A percentile compares a stretch with the other conserved stretches of the same genome.
These are phyloP conservation scores for Quercus bicolor DNA, from an alignment of 306 rosid species.

Conservation along the genomic window DNA sequence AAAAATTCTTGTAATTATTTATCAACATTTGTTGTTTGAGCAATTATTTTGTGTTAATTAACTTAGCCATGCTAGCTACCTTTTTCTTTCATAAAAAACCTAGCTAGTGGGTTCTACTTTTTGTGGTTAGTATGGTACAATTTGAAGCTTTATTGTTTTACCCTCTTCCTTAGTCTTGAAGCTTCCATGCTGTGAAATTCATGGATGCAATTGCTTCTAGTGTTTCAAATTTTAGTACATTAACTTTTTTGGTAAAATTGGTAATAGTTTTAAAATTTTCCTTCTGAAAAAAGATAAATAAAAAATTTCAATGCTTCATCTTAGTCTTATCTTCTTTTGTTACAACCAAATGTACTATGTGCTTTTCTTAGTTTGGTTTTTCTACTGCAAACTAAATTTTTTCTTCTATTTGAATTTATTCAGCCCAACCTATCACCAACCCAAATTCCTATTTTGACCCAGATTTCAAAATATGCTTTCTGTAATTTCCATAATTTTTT, in stretches of 20 bases:
- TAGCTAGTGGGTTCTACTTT: not conserved
- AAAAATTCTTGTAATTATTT: constrained; percentile 1
- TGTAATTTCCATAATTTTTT: constrained; percentile 34
- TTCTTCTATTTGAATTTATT: not conserved
- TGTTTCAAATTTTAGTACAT: no score
- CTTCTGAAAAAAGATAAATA: no score
- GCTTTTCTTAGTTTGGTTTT: not conserved
- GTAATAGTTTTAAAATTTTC: no score
- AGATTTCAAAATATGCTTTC: constrained; percentile 9
- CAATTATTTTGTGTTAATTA: not conserved
- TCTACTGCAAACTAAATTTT: not conserved
- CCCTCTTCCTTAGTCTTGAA: not conserved
- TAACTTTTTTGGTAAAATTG: no score
- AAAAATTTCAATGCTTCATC: not conserved
- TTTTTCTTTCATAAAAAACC: not conserved
- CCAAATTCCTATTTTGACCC: constrained; percentile 5
- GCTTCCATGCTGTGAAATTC: not conserved
- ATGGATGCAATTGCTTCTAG: not conserved
- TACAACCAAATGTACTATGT: not conserved
- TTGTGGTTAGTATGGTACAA: not conserved
- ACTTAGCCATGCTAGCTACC: no score
- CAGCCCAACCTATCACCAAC: constrained; percentile 28
- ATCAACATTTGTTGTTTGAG: not conserved
- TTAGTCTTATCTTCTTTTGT: not conserved
- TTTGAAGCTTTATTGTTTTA: not conserved